phyloP scores from a whole-genome alignment of 139 green algal species.

The Micractinium conductrix region DNA sequence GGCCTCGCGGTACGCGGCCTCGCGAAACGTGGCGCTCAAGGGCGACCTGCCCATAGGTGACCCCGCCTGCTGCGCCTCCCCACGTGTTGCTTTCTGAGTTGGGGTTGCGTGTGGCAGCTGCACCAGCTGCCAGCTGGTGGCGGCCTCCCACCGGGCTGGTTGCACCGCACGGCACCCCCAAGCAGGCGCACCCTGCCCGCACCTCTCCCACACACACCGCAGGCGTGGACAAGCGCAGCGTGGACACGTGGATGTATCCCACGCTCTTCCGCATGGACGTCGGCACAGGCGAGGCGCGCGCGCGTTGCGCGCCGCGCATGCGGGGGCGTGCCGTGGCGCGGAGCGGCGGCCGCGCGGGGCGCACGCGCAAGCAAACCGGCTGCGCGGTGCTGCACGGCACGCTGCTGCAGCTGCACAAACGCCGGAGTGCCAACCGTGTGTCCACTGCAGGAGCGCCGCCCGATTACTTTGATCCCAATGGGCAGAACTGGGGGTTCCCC shows the following conservation, averaged over 20 bases:
- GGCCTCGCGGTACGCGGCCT: slow-evolving; percentile 71
- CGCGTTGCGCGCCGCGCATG: background rate
- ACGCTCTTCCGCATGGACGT: slow-evolving; percentile 93
- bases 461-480: slow-evolving; percentile 86
- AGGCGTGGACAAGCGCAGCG: slow-evolving; percentile 91
- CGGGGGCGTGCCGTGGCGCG: background rate
- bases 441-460: slow-evolving; percentile 92
- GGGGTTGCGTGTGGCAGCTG: too few relatives aligned
- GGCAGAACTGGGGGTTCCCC: slow-evolving; percentile 98
- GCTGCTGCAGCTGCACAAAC: too few relatives aligned
- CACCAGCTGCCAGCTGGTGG: too few relatives aligned
- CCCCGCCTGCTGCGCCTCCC: background rate
- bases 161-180: too few relatives aligned
- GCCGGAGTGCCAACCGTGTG: too few relatives aligned
- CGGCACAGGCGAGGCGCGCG: slow-evolving; percentile 81
- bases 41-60: slow-evolving; percentile 95
- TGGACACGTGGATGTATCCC: slow-evolving; percentile 92
- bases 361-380: too few relatives aligned
- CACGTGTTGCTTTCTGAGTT: background rate
- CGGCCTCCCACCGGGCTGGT: too few relatives aligned
- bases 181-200: too few relatives aligned
- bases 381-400: too few relatives aligned
- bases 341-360: too few relatives aligned
- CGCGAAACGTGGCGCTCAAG: slow-evolving; percentile 86
- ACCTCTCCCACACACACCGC: background rate